Conservation (phyloP, 148 eudicot genomes). For the Salicornia ramosissima region DNA sequence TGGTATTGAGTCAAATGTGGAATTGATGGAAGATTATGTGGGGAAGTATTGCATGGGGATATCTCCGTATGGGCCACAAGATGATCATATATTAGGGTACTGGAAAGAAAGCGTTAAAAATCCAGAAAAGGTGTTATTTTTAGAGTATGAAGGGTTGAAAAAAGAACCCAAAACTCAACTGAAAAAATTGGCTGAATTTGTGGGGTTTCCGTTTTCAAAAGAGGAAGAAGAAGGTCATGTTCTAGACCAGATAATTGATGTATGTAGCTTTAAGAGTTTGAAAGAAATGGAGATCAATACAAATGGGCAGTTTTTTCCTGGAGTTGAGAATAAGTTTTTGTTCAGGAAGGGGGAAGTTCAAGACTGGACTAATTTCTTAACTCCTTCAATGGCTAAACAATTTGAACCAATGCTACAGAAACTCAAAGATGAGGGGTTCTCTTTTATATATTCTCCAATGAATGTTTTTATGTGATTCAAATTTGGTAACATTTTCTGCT, state of each 20-base stretch:
- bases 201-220: not conserved
- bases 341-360: not conserved
- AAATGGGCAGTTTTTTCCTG: not conserved
- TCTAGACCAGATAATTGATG: not conserved
- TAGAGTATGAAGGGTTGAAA: constrained; percentile 5
- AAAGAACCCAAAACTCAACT: not conserved
- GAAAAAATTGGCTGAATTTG: not conserved
- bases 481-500: too few relatives aligned
- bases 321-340: not conserved
- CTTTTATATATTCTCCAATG: too few relatives aligned
- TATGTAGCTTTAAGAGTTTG: not conserved
- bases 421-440: not conserved
- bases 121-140: not conserved
- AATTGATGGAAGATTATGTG: not conserved
- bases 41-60: not conserved
- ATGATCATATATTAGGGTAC: not conserved
- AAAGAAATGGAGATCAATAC: not conserved
- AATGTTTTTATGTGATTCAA: too few relatives aligned
- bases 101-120: not conserved
- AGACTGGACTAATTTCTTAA: not conserved
- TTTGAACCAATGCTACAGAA: not conserved
- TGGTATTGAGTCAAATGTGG: not conserved
- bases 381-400: not conserved
- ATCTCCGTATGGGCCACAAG: not conserved
- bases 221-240: not conserved